Evolutionary conservation across 768 basidiomycete genomes (phyloP).

Genomic region (Multifurca ochricompacta): DNA sequence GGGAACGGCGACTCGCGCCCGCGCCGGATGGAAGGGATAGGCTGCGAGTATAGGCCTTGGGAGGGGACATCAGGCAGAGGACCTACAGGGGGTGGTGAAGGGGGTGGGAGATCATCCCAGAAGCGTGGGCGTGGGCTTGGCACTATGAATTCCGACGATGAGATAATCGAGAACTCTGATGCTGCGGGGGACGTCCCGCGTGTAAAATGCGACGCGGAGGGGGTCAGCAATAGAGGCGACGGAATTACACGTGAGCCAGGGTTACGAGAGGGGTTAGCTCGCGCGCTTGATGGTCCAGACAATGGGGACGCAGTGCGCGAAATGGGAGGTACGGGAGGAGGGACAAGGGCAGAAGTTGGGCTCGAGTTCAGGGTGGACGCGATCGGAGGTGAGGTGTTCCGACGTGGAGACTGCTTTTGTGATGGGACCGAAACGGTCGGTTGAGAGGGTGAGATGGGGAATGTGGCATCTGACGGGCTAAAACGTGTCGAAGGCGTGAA

Average conservation of each 20-base stretch:
- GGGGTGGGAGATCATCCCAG: constrained; percentile 19
- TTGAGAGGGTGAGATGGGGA: neutral
- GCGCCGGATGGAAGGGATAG: constrained; percentile 26
- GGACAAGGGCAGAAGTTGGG: neutral
- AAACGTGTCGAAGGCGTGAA: constrained; percentile 17
- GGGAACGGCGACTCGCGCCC: constrained; percentile 49
- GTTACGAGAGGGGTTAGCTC: neutral
- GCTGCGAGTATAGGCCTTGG: constrained; percentile 14
- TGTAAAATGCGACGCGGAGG: neutral
- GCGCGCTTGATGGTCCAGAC: neutral
- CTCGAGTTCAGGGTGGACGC: neutral
- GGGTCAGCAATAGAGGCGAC: constrained; percentile 1
- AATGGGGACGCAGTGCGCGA: neutral
- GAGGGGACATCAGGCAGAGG: constrained; percentile 16
- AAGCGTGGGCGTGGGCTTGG: constrained; percentile 17
- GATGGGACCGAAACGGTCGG: neutral
- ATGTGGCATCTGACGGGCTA: neutral
- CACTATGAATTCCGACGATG: constrained; percentile 18
- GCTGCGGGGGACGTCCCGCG: constrained; percentile 2
- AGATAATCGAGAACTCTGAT: constrained; percentile 14
- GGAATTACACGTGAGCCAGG: neutral
- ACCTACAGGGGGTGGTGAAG: constrained; percentile 19
- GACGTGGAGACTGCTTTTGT: neutral
- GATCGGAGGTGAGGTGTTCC: neutral
- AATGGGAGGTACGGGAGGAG: neutral